A percentile compares a stretch with the other conserved stretches of the same genome.
phyloP scores from a whole-genome alignment of 495 filamentous ascomycete species.

The Evansstolkia leycettana region DNA sequence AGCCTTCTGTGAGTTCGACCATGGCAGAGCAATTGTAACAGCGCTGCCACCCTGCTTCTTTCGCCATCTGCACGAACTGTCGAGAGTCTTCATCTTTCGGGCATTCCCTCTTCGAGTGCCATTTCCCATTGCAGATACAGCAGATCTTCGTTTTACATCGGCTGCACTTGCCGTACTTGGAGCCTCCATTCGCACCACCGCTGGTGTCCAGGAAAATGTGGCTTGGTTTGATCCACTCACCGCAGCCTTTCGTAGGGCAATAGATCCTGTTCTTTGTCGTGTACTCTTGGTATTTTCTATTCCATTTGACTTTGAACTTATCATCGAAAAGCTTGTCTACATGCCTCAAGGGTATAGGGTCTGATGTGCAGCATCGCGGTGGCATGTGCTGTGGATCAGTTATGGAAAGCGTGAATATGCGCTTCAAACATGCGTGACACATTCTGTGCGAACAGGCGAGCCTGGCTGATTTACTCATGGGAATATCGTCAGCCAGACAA shows the following conservation, averaged over 20 bases:
- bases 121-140: slow-evolving; percentile 54
- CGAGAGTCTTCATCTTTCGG: slow-evolving; percentile 58
- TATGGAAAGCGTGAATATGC: slow-evolving; percentile 58
- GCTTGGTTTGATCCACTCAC: slow-evolving; percentile 61
- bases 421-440: slow-evolving; percentile 62
- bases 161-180: slow-evolving; percentile 49
- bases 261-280: slow-evolving; percentile 63
- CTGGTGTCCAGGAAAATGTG: slow-evolving; percentile 42
- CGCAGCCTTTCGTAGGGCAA: slow-evolving; percentile 58
- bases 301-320: slow-evolving; percentile 66
- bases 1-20: slow-evolving; percentile 72
- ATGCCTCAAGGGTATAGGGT: slow-evolving; percentile 59
- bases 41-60: slow-evolving; percentile 61
- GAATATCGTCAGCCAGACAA: slow-evolving; percentile 52
- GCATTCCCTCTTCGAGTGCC: slow-evolving; percentile 56
- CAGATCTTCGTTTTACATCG: slow-evolving; percentile 67
- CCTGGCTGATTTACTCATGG: slow-evolving; percentile 46
- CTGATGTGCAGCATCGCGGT: slow-evolving; percentile 59
- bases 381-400: slow-evolving; percentile 71
- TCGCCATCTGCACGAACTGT: slow-evolving; percentile 52
- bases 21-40: slow-evolving; percentile 63
- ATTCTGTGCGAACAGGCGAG: slow-evolving; percentile 66
- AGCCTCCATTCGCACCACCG: slow-evolving; percentile 12
- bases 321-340: slow-evolving; percentile 62
- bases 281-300: slow-evolving; percentile 61